Evolutionary conservation across 108 stramenopile genomes (phyloP), one percentile per base, ranked within the genome.

Genomic region (Schizochytrium sp.): DNA sequence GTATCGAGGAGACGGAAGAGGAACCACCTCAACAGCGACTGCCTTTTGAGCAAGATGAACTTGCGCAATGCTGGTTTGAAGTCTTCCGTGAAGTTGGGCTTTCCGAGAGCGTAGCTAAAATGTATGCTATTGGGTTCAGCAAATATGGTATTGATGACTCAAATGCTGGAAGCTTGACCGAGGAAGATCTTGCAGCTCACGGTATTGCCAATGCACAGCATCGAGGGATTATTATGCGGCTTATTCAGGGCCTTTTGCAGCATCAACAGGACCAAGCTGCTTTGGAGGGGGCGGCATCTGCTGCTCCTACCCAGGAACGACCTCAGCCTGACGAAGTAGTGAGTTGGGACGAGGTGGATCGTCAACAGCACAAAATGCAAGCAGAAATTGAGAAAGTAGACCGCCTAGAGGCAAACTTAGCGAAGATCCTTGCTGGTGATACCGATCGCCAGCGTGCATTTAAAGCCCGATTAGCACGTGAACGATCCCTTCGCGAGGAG

Each of bases 11-110:
- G 12, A 44, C 64, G 2, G 28, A 69, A 8, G 64, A 69, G 15
- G 64, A 69, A 44, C 19, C 1, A 69, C 19, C 64, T 2, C 42
- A 38, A 44, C 0, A 38, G 42, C 42, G 8, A 44, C 12, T 38
- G 28, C 10, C 19, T 15, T 69, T 69, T 15, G 64, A 69, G 28
- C 40, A 15, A 5, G 76, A 83, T 42, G 50, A 49, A n/a, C 53
- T 83, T 2, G 76, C 76, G 45, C 76, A 83, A 42, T 83, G 76
- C 53, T 83, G 76, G 76, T 83, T 38, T 40, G 76, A 83, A 42
- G 76, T 83, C 5, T 83, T 83, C 28, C 15, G 53, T 38, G 50
- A 83, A 53, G 76, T 83, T 5, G 76, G 76, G 10, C 55, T 83
- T n/a, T 28, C 76, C 15, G 53, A 46, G 12, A n/a, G n/a, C 49